Evolutionary conservation across 345 rosid species (phyloP), one percentile per base, ranked within the genome.

Genomic region (Cardiospermum halicacabum): DNA sequence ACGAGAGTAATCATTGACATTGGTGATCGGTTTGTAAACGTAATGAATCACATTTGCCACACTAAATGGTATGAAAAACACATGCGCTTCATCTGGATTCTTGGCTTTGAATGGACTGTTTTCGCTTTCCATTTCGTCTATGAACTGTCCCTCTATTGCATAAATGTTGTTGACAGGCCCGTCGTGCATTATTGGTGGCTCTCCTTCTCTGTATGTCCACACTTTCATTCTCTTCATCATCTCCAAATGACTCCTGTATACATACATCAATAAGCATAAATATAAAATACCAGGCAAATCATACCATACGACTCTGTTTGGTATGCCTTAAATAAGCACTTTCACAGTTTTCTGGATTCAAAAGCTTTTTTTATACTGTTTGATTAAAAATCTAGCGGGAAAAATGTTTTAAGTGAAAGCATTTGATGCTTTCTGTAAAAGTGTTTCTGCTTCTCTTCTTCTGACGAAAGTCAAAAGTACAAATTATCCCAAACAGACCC

Each of bases 151-250:
- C 54, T 80, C 87, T 0, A 82, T 78, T 7, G 77, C 49, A 22
- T 85, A 85, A 25, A 80, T 82, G 28, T 64, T 34, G 11, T 73
- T 71, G 75, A 75, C 9, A 19, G 85, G 82, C 56, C 86, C 84
- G 27, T 2, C n/a, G 28, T 84, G 84, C 9, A 75, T 25, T 47
- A 82, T 18, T 0, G 87, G 89, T 18, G 27, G 1, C 40, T 78
- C 82, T 55, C 89, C 89, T 70, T 85, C 87, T 21, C 13, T 55
- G 64, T 82, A 82, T 0, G 56, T 59, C 89, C 89, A 85, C 16
- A 85, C 60, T 72, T 80, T 85, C 60, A 82, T 80, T 65, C 64
- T 72, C 72, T 82, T 82, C 68, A 67, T 69, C 89, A 82, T 84
- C 77, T 82, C 85, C 18, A 72, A 65, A 9, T 76, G 80, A 68